Conservation (phyloP, 73 alveolate species). For the Breviolum minutum region DNA sequence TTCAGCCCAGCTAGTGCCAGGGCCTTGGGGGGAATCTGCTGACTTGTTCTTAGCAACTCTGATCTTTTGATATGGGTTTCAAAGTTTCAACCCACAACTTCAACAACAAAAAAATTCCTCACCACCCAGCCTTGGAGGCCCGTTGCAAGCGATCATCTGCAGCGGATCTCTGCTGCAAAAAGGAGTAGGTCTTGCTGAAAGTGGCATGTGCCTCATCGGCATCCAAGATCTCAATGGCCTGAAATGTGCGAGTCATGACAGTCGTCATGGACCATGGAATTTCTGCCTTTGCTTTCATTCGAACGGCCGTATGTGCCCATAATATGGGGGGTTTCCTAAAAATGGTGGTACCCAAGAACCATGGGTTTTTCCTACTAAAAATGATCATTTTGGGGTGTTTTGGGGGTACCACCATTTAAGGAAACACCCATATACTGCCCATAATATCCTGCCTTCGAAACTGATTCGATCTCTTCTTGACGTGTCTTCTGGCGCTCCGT, state of each 20-base stretch:
- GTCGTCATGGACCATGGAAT: too few relatives aligned
- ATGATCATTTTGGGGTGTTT: too few relatives aligned
- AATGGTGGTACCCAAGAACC: too few relatives aligned
- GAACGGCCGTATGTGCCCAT: too few relatives aligned
- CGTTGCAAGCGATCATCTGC: slow-evolving; percentile 1
- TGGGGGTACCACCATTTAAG: too few relatives aligned
- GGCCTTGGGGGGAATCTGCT: not conserved
- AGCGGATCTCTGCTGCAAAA: not conserved
- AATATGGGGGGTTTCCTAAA: too few relatives aligned
- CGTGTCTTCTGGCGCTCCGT: slow-evolving; percentile 80
- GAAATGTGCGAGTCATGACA: not conserved
- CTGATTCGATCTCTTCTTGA: slow-evolving; percentile 60
- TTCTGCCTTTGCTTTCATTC: too few relatives aligned
- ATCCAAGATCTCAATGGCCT: slow-evolving; percentile 45
- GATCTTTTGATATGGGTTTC: too few relatives aligned
- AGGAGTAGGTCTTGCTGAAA: slow-evolving; percentile 30
- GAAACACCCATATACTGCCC: not conserved
- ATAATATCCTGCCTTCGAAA: slow-evolving; percentile 16
- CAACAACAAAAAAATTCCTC: not conserved
- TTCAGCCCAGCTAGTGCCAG: not conserved
- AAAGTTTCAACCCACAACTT: too few relatives aligned
- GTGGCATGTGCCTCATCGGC: slow-evolving; percentile 17
- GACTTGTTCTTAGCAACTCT: too few relatives aligned
- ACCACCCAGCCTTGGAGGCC: not conserved
- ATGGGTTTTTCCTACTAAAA: too few relatives aligned